Percentiles rank a stretch among this genome's conserved stretches.
Evolutionary conservation across 2,329 filamentous ascomycete species (phyloP).

Genomic region (Hypoxylon sp.): DNA sequence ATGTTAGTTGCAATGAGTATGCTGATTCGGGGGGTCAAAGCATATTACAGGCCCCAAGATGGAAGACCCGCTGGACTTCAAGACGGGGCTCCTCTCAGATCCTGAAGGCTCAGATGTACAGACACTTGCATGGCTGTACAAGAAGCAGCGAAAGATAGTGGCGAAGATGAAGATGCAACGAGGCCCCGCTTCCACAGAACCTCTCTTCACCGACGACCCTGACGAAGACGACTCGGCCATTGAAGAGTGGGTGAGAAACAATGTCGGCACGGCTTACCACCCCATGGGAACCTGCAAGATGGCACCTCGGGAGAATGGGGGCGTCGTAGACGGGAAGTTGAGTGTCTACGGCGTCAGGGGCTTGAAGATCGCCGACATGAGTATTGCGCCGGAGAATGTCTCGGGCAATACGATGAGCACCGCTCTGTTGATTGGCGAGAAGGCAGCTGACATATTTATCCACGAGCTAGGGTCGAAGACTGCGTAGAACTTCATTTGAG

Average conservation of each 20-base stretch:
- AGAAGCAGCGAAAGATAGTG: slow-evolving; percentile 52
- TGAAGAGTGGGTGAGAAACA: neutral
- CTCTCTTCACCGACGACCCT: slow-evolving; percentile 44
- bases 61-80: slow-evolving; percentile 59
- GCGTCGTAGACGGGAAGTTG: neutral
- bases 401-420: neutral
- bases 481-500: too few relatives aligned
- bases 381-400: neutral
- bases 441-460: slow-evolving; percentile 1
- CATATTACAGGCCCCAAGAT: slow-evolving; percentile 61
- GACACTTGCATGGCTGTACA: slow-evolving; percentile 69
- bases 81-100: slow-evolving; percentile 63
- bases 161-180: slow-evolving; percentile 51
- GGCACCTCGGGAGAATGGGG: neutral
- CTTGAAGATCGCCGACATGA: neutral
- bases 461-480: slow-evolving; percentile 1
- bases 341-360: neutral
- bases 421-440: neutral
- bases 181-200: slow-evolving; percentile 55
- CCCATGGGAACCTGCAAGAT: slow-evolving; percentile 4
- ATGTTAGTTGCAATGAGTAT: slow-evolving; percentile 63
- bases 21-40: slow-evolving; percentile 67
- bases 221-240: slow-evolving; percentile 9
- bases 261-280: neutral
- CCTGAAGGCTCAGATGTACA: slow-evolving; percentile 60